Percentiles rank a stretch among this genome's conserved stretches.
Conservation (phyloP, 306 rosid species). For the Lithocarpus polystachyus region DNA sequence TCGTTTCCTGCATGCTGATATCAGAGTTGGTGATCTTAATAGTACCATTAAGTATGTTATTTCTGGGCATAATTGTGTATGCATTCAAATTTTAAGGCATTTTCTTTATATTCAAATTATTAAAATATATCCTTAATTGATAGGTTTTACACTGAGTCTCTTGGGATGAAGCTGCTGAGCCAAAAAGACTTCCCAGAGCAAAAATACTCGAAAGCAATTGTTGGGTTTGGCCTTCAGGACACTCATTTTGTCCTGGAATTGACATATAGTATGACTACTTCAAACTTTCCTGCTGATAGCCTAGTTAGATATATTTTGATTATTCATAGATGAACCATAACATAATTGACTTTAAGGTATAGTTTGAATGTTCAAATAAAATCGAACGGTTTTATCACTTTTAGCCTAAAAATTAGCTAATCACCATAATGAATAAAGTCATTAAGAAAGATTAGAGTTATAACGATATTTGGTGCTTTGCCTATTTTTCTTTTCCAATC, state of each 20-base stretch:
- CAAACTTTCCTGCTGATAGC: background rate
- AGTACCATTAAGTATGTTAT: slow-evolving; percentile 78
- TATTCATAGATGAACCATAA: background rate
- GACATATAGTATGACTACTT: slow-evolving; percentile 64
- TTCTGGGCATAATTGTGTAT: background rate
- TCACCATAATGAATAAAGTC: too few relatives aligned
- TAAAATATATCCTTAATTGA: background rate
- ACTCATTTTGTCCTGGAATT: slow-evolving; percentile 80
- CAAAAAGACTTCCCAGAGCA: slow-evolving; percentile 82
- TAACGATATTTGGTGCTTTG: too few relatives aligned
- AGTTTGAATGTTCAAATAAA: too few relatives aligned
- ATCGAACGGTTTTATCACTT: too few relatives aligned
- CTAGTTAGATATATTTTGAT: background rate
- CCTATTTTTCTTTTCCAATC: too few relatives aligned
- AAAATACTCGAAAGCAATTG: slow-evolving; percentile 83
- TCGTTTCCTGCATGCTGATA: slow-evolving; percentile 85
- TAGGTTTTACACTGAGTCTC: slow-evolving; percentile 84
- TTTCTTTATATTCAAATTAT: slow-evolving; percentile 12
- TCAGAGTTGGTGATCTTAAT: slow-evolving; percentile 95
- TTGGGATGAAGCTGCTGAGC: slow-evolving; percentile 82
- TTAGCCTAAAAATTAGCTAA: too few relatives aligned
- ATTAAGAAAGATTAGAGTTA: too few relatives aligned
- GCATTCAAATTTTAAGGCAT: background rate
- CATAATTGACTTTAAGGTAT: too few relatives aligned
- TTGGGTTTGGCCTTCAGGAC: slow-evolving; percentile 80